Evolutionary conservation across 192 early-diverging fungal species (phyloP).

Genomic region (Phycomyces blakesleeanus): DNA sequence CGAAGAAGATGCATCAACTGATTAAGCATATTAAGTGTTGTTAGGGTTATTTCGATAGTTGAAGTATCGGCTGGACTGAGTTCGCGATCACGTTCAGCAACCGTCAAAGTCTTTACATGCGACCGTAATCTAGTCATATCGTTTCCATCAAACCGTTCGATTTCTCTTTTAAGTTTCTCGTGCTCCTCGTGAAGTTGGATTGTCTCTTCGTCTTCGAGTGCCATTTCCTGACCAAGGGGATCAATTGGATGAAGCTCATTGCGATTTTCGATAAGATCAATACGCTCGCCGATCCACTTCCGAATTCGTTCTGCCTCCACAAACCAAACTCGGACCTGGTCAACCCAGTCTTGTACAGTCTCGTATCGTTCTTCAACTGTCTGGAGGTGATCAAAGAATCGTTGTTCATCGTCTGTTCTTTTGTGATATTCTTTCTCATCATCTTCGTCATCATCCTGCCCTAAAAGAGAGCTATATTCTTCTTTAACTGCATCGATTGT

Average conservation of each 20-base stretch:
- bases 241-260: conserved; percentile 20
- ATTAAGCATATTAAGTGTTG: conserved; percentile 32
- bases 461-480: conserved; percentile 11
- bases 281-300: conserved; percentile 28
- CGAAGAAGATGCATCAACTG: conserved; percentile 22
- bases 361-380: conserved; percentile 14
- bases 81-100: background rate
- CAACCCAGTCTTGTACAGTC: conserved; percentile 20
- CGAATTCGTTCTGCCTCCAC: conserved; percentile 30
- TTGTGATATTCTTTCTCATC: too few species aligned
- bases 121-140: conserved; percentile 35
- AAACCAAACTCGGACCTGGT: conserved; percentile 35
- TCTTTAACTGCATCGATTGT: conserved; percentile 16
- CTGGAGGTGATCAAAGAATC: conserved; percentile 1
- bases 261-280: conserved; percentile 20
- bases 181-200: conserved; percentile 27
- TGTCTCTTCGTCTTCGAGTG: conserved; percentile 1
- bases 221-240: conserved; percentile 10
- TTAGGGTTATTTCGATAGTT: conserved; percentile 37
- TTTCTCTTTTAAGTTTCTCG: conserved; percentile 28
- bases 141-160: conserved; percentile 33
- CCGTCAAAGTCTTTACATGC: conserved; percentile 32
- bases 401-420: background rate
- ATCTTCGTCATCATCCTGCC: background rate
- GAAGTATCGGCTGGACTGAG: conserved; percentile 37